Base-by-base conservation (phyloP, 352 stramenopile species). In the Phytophthora tubulina region DNA sequence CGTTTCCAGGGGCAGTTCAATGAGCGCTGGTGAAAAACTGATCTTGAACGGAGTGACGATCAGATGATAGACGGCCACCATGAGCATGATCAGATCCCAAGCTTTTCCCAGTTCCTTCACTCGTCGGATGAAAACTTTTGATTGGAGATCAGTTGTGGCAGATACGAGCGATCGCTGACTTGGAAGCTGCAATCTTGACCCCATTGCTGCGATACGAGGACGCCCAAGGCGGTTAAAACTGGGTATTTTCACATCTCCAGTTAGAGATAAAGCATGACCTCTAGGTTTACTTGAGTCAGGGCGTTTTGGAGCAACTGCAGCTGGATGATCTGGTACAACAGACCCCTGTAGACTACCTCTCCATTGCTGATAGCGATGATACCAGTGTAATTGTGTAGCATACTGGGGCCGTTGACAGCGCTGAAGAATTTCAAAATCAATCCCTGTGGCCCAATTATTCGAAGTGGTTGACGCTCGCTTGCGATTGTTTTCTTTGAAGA, bases 341-440 rank as follows among this genome's bases (percentile, higher is more conserved):
- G 45, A 32, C 6, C 6, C 35, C 4, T 45, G 15, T 6, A 15
- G 10, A 15, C 50, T 58, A 21, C 52, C 9, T 38, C n/a, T 73
- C 82, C 79, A 90, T 38, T 73, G 55, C 0, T 54, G 64, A 35
- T 81, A 90, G 21, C 35, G 51, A 6, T 75, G 73, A n/a, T 90
- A 91, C 38, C 84, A 69, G 0, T 69, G 63, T 30, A 87, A 81
- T 6, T 90, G 61, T 1, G 63, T 63, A 4, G 73, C 76, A 13
- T 89, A 85, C 55, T 90, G 78, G 3, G 84, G 82, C 36, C 78
- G 73, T 39, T 78, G 80, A 9, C 73, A 86, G 7, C 79, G 80
- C 41, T 83, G 76, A 0, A 89, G 36, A 9, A 88, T 67, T 15
- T 90, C 82, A 54, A 88, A 88, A 15, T 75, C 74, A 27, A 91